A percentile compares a stretch with the other conserved stretches of the same genome.
Evolutionary conservation across 495 filamentous ascomycete genomes (phyloP).

Genomic region (Sordaria brevicollis): DNA sequence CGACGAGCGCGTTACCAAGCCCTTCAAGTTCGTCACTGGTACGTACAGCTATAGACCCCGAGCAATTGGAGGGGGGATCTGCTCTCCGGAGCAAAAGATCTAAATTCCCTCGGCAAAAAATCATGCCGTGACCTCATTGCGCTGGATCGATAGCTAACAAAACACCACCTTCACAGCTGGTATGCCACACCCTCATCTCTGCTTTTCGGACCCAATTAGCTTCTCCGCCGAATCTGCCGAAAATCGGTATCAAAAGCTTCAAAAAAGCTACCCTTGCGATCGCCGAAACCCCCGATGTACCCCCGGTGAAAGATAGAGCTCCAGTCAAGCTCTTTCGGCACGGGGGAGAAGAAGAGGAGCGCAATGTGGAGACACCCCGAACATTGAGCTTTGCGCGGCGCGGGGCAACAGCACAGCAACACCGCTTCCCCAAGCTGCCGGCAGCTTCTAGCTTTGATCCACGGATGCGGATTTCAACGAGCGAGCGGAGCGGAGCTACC

Average conservation of each 20-base stretch:
- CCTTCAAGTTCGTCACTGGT: slow-evolving; percentile 99
- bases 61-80: background rate
- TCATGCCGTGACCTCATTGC: slow-evolving; percentile 26
- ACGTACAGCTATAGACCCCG: slow-evolving; percentile 26
- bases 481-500: slow-evolving; percentile 1
- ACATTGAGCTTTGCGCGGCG: background rate
- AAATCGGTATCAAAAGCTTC: background rate
- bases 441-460: background rate
- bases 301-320: background rate
- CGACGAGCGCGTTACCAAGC: slow-evolving; percentile 90
- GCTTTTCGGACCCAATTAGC: background rate
- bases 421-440: background rate
- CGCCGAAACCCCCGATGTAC: background rate
- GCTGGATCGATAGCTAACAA: slow-evolving; percentile 12
- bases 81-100: background rate
- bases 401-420: slow-evolving; percentile 5
- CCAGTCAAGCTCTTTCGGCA: background rate
- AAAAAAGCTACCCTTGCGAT: background rate
- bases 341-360: background rate
- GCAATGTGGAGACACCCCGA: background rate
- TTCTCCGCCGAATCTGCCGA: slow-evolving; percentile 1
- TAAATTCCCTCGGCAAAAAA: slow-evolving; percentile 23
- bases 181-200: slow-evolving; percentile 25
- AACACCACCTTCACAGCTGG: slow-evolving; percentile 28
- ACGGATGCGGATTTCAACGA: background rate